These are phyloP conservation scores for Fragilaria radians DNA, from an alignment of 108 stramenopile genomes.

Conservation along the genomic window DNA sequence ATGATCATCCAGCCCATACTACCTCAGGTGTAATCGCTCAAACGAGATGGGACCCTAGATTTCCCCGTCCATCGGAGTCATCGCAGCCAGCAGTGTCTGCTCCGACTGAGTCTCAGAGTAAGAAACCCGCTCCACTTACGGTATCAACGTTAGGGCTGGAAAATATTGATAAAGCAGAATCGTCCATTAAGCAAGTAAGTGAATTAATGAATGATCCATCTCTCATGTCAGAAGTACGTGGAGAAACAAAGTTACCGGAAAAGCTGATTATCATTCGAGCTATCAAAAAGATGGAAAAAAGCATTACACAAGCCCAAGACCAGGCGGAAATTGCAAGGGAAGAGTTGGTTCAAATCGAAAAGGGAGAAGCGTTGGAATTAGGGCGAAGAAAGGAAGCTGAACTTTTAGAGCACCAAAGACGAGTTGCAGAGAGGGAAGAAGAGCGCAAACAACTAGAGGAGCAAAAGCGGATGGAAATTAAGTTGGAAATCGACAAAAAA, in stretches of 20 bases:
- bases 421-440: not conserved
- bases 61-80: not conserved
- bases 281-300: not conserved
- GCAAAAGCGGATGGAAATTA: not conserved
- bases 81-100: not conserved
- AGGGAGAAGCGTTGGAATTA: not conserved
- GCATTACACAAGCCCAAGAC: not conserved
- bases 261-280: not conserved
- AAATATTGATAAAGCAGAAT: not conserved
- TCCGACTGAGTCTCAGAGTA: not conserved
- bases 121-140: not conserved
- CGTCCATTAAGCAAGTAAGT: not conserved
- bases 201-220: conserved; percentile 1
- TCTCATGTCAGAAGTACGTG: not conserved
- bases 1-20: too few relatives aligned
- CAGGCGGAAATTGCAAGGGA: not conserved
- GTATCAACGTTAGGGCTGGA: not conserved
- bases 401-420: not conserved
- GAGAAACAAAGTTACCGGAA: not conserved
- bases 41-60: not conserved
- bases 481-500: not conserved
- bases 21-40: not conserved
- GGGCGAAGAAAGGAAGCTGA: not conserved
- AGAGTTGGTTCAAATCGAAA: not conserved
- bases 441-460: not conserved